phyloP scores from a whole-genome alignment of 148 eudicot genomes.

The Vaccinium corymbosum region DNA sequence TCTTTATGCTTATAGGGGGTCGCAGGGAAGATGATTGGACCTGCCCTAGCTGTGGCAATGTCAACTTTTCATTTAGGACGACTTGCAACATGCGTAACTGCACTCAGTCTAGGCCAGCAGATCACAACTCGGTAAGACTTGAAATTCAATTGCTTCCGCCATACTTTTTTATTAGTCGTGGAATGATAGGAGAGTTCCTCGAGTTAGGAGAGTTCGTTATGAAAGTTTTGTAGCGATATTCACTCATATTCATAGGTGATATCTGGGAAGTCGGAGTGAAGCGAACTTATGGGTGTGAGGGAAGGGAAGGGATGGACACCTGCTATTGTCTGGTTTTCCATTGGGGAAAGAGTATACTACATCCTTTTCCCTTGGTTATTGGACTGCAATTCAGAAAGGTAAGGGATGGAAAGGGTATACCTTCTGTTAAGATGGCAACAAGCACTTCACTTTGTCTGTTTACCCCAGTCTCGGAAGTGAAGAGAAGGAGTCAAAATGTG shows the following conservation, averaged over 20 bases:
- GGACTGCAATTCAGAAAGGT: background rate
- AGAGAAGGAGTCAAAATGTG: background rate
- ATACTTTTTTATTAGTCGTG: background rate
- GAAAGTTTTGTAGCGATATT: background rate
- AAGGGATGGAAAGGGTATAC: background rate
- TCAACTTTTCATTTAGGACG: slow-evolving; percentile 92
- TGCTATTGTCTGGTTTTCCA: background rate
- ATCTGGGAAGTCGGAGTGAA: background rate
- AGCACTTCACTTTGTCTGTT: background rate
- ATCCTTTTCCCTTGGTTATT: background rate
- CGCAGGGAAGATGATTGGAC: slow-evolving; percentile 99
- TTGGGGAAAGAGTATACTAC: background rate
- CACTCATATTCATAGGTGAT: background rate
- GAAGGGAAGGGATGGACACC: background rate
- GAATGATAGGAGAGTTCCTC: background rate
- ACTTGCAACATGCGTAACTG: slow-evolving; percentile 98
- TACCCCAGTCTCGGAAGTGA: background rate
- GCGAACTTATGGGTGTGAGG: background rate
- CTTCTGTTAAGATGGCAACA: background rate
- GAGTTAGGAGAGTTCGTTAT: background rate
- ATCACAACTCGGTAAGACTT: slow-evolving; percentile 67
- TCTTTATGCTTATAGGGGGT: slow-evolving; percentile 50
- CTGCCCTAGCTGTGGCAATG: slow-evolving; percentile 96
- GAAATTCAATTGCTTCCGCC: background rate
- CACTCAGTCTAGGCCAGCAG: slow-evolving; percentile 95